Conservation (phyloP, 2,329 filamentous ascomycete species). For the Penicillium brasilianum region DNA sequence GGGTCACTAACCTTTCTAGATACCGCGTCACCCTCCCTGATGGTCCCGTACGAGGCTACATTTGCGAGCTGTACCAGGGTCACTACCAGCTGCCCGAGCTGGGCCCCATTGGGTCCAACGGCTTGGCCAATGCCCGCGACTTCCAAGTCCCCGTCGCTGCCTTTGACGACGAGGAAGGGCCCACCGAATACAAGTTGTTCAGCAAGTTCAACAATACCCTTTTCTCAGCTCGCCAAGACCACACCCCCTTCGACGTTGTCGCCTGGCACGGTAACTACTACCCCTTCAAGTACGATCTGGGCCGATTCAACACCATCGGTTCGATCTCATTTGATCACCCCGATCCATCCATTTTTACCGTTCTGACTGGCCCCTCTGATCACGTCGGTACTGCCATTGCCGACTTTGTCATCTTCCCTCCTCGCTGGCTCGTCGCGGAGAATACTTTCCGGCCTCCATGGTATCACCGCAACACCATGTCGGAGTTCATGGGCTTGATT, state of each 20-base stretch:
- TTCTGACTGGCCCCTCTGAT: constrained; percentile 63
- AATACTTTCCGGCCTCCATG: constrained; percentile 66
- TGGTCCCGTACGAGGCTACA: constrained; percentile 71
- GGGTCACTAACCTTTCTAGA: constrained; percentile 28
- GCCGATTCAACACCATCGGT: constrained; percentile 76
- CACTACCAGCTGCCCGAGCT: constrained; percentile 75
- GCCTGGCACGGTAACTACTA: constrained; percentile 82
- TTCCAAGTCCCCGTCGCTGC: constrained; percentile 74
- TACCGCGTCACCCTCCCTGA: constrained; percentile 71
- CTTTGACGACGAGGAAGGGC: constrained; percentile 65
- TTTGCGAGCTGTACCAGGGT: constrained; percentile 74
- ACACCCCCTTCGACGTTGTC: constrained; percentile 78
- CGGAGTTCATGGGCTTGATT: constrained; percentile 70
- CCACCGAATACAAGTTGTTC: constrained; percentile 59
- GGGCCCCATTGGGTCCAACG: constrained; percentile 74
- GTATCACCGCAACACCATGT: constrained; percentile 70
- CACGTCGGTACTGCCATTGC: constrained; percentile 66
- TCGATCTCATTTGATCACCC: constrained; percentile 77
- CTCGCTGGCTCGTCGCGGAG: constrained; percentile 66
- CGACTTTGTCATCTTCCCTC: constrained; percentile 69
- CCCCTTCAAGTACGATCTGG: constrained; percentile 81
- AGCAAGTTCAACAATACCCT: constrained; percentile 71
- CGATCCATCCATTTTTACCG: constrained; percentile 77
- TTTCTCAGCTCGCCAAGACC: constrained; percentile 68
- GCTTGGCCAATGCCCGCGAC: constrained; percentile 75